Conservation (phyloP, 495 filamentous ascomycete genomes). For the Neurospora terricola region DNA sequence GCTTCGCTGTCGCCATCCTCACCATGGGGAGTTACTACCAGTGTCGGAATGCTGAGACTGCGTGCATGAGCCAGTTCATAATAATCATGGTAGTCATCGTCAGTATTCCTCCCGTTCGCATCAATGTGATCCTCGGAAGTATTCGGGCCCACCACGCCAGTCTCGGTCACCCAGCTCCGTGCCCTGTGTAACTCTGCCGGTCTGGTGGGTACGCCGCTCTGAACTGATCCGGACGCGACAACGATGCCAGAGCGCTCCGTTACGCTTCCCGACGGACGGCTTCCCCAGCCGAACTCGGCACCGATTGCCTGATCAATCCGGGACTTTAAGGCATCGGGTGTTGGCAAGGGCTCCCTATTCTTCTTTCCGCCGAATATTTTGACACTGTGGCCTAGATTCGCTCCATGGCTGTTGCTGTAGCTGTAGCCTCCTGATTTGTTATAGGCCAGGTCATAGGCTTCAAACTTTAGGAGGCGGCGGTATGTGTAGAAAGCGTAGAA, state of each 20-base stretch:
- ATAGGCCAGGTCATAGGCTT: constrained; percentile 28
- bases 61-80: neutral
- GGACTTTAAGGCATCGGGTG: constrained; percentile 6
- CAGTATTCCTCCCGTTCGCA: constrained; percentile 3
- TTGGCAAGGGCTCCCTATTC: neutral
- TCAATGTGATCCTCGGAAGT: neutral
- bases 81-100: constrained; percentile 2
- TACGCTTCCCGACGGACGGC: neutral
- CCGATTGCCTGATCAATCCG: constrained; percentile 27
- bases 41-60: constrained; percentile 6
- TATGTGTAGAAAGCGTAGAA: constrained; percentile 31
- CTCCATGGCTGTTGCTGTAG: constrained; percentile 1
- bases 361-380: constrained; percentile 1
- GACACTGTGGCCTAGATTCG: constrained; percentile 14
- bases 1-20: constrained; percentile 10
- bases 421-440: constrained; percentile 7
- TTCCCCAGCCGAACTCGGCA: constrained; percentile 31
- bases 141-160: constrained; percentile 2
- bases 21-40: constrained; percentile 4
- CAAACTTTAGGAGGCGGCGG: constrained; percentile 31
- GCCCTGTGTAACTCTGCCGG: constrained; percentile 1
- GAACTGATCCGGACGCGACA: constrained; percentile 16
- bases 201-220: constrained; percentile 4
- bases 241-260: constrained; percentile 2
- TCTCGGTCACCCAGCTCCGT: constrained; percentile 17